Base-by-base conservation (phyloP, 805 yeast genomes). In the Hanseniaspora mollemarum region DNA sequence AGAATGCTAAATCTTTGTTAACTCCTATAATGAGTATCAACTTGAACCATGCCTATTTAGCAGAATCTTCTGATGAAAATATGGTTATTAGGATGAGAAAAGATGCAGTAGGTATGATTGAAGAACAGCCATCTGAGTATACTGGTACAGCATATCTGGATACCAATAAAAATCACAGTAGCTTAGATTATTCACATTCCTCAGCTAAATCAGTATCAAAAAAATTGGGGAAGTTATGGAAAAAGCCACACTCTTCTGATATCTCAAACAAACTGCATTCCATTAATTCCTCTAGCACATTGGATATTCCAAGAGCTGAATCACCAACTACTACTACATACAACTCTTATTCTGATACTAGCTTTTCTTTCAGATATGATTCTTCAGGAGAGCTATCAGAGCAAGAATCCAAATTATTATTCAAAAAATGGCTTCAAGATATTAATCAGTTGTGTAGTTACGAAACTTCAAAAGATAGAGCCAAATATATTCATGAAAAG, bases 341-440 rank as follows among this genome's bases (percentile, higher is more conserved):
- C n/a, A n/a, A 3, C 3, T 12, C n/a, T 26, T 8, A 9, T 21
- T 25, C 39, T 16, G 52, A 49, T 15, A 59, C 59, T 5, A 58
- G 55, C 25, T 63, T 67, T 62, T 55, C 57, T 1, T 64, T 65
- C 51, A 62, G 59, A 33, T 54, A 57, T n/a, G 51, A 54, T 15
- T 74, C 61, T 67, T 72, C 65, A 65, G 81, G 62, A 59, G 71
- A 54, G 68, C 67, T 25, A 62, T 57, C 42, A 26, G 53, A 51
- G 15, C 25, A 32, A 13, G 53, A 51, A 22, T 12, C 45, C 10
- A 51, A 39, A 15, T 67, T 63, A 32, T 75, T 75, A 46, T 73
- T 73, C 46, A 60, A 59, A 24, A 70, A 69, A 55, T 81, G 86
- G 86, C 63, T 68, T 32, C 71, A 69, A 26, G 82, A 79, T 59